These are phyloP conservation scores for Mortierella sp. DNA, from an alignment of 371 early-diverging fungal genomes.

Conservation along the genomic window DNA sequence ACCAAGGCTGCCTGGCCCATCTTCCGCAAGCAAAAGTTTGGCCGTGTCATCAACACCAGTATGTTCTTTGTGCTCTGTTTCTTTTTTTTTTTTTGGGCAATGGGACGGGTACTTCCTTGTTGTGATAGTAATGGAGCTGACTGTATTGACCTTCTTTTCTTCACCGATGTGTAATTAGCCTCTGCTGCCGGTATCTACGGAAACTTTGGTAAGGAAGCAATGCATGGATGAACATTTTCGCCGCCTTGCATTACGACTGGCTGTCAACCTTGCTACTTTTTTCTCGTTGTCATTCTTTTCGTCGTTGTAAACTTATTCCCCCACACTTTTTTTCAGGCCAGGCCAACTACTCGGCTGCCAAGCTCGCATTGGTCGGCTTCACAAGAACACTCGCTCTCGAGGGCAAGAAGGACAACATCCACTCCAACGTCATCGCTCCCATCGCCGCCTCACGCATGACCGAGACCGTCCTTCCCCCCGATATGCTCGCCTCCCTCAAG, in stretches of 20 bases:
- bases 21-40: conserved; percentile 96
- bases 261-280: neutral
- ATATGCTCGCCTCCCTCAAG: conserved; percentile 91
- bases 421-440: conserved; percentile 96
- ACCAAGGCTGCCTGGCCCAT: conserved; percentile 97
- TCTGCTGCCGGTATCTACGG: conserved; percentile 98
- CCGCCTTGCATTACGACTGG: neutral
- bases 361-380: conserved; percentile 94
- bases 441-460: conserved; percentile 98
- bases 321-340: conserved; percentile 63
- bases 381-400: conserved; percentile 93
- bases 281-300: neutral
- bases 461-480: conserved; percentile 96
- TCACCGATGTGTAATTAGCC: conserved; percentile 52
- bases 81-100: neutral
- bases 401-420: conserved; percentile 94
- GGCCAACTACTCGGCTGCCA: conserved; percentile 95
- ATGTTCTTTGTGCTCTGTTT: conserved; percentile 5
- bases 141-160: neutral
- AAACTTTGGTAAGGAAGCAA: conserved; percentile 89
- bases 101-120: neutral
- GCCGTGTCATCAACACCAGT: conserved; percentile 81
- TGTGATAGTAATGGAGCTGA: neutral
- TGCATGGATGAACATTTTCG: neutral
- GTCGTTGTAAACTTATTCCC: neutral